Percentiles rank a stretch among this genome's conserved stretches.
These are phyloP conservation scores for Podila minutissima DNA, from an alignment of 192 early-diverging fungal species.

Conservation along the genomic window DNA sequence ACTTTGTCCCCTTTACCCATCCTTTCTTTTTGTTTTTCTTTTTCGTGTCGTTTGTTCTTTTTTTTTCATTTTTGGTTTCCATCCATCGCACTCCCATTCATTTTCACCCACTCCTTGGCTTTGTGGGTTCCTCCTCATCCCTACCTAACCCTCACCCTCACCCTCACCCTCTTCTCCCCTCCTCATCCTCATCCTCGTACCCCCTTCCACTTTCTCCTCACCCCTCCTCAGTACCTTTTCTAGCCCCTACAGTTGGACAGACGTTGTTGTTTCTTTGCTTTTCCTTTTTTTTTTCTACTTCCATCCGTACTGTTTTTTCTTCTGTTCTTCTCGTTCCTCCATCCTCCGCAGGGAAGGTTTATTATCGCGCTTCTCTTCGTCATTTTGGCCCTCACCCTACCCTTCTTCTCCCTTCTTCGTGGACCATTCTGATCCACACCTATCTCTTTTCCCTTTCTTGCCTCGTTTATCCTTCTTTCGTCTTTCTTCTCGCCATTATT, in stretches of 20 bases:
- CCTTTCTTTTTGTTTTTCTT: neutral
- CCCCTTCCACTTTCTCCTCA: slow-evolving; percentile 12
- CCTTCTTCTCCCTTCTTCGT: too few relatives aligned
- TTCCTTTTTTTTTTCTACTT: neutral
- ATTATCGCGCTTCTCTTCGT: slow-evolving; percentile 16
- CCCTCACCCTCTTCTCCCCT: too few relatives aligned
- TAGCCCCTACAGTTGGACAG: neutral
- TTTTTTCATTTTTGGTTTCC: neutral
- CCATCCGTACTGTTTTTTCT: slow-evolving; percentile 6
- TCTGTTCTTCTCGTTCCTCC: neutral
- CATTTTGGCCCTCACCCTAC: too few relatives aligned
- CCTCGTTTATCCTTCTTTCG: neutral
- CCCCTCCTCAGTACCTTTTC: neutral
- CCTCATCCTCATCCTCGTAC: neutral
- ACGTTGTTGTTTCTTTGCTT: neutral
- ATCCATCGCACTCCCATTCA: too few relatives aligned
- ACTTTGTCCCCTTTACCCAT: neutral
- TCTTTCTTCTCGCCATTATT: slow-evolving; percentile 3
- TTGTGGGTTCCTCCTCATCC: too few relatives aligned
- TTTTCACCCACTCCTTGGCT: too few relatives aligned
- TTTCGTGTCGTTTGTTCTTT: neutral
- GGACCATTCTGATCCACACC: neutral
- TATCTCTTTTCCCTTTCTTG: neutral
- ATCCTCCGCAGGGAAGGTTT: slow-evolving; percentile 19
- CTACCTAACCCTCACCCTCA: too few relatives aligned